Evolutionary conservation across 2,329 filamentous ascomycete species (phyloP).

Genomic region (Mariannaea sp.): DNA sequence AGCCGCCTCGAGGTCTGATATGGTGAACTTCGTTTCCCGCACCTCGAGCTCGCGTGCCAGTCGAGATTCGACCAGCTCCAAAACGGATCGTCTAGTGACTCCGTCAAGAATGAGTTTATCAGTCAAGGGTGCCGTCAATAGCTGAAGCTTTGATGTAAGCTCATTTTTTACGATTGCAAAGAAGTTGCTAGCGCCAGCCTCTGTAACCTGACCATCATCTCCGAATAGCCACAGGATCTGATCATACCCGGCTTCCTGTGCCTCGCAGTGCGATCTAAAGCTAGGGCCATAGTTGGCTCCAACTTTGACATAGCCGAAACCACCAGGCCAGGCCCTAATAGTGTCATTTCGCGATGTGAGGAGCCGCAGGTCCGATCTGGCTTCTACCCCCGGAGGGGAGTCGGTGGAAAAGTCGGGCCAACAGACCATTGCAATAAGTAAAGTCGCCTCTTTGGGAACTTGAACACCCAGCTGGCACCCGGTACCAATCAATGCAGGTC

Average conservation of each 20-base stretch:
- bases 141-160: constrained; percentile 54
- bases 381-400: neutral
- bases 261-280: constrained; percentile 14
- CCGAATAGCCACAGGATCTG: constrained; percentile 70
- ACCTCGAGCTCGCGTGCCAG: neutral
- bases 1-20: constrained; percentile 63
- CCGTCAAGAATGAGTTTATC: constrained; percentile 67
- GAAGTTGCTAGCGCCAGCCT: constrained; percentile 64
- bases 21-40: constrained; percentile 60
- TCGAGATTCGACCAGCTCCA: constrained; percentile 56
- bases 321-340: constrained; percentile 43
- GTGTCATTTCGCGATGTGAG: constrained; percentile 11
- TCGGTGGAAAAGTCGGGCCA: constrained; percentile 12
- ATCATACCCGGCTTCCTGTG: constrained; percentile 14
- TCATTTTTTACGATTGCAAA: constrained; percentile 63
- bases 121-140: constrained; percentile 68
- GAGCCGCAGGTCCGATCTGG: constrained; percentile 7
- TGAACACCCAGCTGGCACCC: constrained; percentile 13
- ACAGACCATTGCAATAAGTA: neutral
- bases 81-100: constrained; percentile 66
- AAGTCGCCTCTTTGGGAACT: constrained; percentile 14
- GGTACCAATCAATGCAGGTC: constrained; percentile 17
- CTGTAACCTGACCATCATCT: constrained; percentile 49
- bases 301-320: constrained; percentile 20
- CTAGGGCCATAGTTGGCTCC: constrained; percentile 28